A percentile compares a stretch with the other conserved stretches of the same genome.
These are phyloP conservation scores for Spiraea crenata DNA, from an alignment of 331 rosid species.

Conservation along the genomic window DNA sequence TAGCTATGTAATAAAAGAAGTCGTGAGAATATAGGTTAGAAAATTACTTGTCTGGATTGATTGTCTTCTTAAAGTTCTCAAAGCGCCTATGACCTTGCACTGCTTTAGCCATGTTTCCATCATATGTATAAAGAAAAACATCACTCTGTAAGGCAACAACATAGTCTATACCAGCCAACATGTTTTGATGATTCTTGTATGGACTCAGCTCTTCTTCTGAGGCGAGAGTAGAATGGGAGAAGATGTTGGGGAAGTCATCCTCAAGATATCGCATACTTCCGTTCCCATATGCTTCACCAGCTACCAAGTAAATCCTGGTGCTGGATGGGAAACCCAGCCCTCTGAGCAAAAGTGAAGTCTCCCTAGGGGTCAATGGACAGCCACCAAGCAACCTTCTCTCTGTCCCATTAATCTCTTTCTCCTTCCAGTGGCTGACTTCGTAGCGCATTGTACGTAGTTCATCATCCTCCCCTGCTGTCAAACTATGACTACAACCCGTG, in stretches of 20 bases:
- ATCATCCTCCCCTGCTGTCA: constrained; percentile 79
- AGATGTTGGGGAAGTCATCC: constrained; percentile 77
- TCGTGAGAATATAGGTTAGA: constrained; percentile 16
- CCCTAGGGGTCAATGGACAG: constrained; percentile 94
- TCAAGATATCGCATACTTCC: constrained; percentile 86
- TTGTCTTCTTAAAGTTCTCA: constrained; percentile 87
- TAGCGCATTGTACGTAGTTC: constrained; percentile 80
- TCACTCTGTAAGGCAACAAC: constrained; percentile 91
- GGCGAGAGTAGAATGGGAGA: constrained; percentile 79
- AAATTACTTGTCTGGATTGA: constrained; percentile 90
- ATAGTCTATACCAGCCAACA: constrained; percentile 97
- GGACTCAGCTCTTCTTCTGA: constrained; percentile 68
- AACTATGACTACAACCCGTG: constrained; percentile 92
- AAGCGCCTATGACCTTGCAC: constrained; percentile 98
- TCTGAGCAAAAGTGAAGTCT: constrained; percentile 82
- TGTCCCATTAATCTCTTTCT: constrained; percentile 90
- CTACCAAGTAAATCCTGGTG: constrained; percentile 84
- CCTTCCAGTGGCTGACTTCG: constrained; percentile 98
- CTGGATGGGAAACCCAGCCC: constrained; percentile 78
- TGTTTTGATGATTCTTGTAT: constrained; percentile 85
- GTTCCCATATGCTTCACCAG: constrained; percentile 89
- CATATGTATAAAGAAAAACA: constrained; percentile 88
- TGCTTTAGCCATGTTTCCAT: constrained; percentile 99
- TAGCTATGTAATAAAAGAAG: constrained; percentile 12
- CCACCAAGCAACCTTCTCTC: constrained; percentile 97